phyloP scores from a whole-genome alignment of 2,329 filamentous ascomycete genomes.

The Penicillium sp. region DNA sequence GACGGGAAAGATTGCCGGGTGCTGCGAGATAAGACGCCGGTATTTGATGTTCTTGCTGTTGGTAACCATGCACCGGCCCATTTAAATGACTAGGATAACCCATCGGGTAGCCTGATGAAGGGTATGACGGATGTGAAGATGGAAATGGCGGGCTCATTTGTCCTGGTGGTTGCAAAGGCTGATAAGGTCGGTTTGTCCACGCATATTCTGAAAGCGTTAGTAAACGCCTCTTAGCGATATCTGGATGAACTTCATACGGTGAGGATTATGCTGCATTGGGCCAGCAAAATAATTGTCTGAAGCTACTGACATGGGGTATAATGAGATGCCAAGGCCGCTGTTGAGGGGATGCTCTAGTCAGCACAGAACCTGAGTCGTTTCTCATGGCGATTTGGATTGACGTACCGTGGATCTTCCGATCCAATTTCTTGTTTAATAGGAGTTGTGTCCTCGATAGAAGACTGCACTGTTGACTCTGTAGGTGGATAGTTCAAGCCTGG shows the following conservation, averaged over 20 bases:
- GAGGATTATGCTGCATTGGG: conserved; percentile 32
- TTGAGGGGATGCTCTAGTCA: conserved; percentile 4
- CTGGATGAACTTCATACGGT: conserved; percentile 24
- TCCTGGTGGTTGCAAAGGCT: conserved; percentile 29
- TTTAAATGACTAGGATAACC: conserved; percentile 27
- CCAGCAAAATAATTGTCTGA: conserved; percentile 24
- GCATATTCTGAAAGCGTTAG: conserved; percentile 30
- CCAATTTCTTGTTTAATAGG: conserved; percentile 6
- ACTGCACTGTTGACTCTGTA: conserved; percentile 4
- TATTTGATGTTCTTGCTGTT: conserved; percentile 11
- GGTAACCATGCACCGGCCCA: conserved; percentile 17
- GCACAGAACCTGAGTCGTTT: not conserved
- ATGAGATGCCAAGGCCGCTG: conserved; percentile 19
- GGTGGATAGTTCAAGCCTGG: conserved; percentile 7
- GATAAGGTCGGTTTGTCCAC: conserved; percentile 32
- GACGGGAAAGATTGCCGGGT: conserved; percentile 12
- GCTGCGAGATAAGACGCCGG: conserved; percentile 14
- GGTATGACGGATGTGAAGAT: conserved; percentile 24
- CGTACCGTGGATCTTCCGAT: conserved; percentile 13
- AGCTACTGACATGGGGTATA: conserved; percentile 24
- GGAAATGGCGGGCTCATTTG: conserved; percentile 29
- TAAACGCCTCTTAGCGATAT: not conserved
- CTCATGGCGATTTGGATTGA: not conserved
- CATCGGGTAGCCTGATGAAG: conserved; percentile 24
- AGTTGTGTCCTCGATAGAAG: conserved; percentile 7